A percentile compares a stretch with the other conserved stretches of the same genome.
Evolutionary conservation across 2,329 filamentous ascomycete species (phyloP).

Genomic region (Colletotrichum tropicicola): DNA sequence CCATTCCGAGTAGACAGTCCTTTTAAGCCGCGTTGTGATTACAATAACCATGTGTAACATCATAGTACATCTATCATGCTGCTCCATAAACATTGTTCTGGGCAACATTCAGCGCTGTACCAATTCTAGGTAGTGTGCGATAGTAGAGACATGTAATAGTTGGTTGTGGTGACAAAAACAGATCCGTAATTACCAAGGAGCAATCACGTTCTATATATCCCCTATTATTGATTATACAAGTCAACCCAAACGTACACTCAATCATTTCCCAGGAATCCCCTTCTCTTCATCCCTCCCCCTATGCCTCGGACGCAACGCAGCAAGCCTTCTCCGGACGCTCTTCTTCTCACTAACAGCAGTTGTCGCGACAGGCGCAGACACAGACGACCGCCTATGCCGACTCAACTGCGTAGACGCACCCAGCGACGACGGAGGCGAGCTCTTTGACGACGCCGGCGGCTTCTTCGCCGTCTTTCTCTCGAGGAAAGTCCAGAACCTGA

Average conservation of each 20-base stretch:
- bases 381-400: constrained; percentile 2
- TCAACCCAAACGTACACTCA: not conserved
- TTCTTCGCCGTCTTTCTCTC: not conserved
- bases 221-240: not conserved
- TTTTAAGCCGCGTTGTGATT: too few relatives aligned
- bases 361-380: constrained; percentile 2
- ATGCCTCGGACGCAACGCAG: not conserved
- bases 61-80: too few relatives aligned
- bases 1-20: too few relatives aligned
- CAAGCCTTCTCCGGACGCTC: constrained; percentile 6
- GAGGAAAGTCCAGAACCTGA: not conserved
- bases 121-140: too few relatives aligned
- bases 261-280: not conserved
- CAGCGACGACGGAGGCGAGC: constrained; percentile 1
- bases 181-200: too few relatives aligned
- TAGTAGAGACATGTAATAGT: too few relatives aligned
- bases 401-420: constrained; percentile 20
- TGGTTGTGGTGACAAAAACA: too few relatives aligned
- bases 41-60: too few relatives aligned
- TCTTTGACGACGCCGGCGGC: not conserved
- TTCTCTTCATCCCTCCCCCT: constrained; percentile 12
- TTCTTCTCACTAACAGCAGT: constrained; percentile 8
- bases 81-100: too few relatives aligned
- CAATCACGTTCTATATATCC: too few relatives aligned
- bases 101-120: too few relatives aligned